Conservation (phyloP, 306 rosid genomes). For the Malus asiatica region DNA sequence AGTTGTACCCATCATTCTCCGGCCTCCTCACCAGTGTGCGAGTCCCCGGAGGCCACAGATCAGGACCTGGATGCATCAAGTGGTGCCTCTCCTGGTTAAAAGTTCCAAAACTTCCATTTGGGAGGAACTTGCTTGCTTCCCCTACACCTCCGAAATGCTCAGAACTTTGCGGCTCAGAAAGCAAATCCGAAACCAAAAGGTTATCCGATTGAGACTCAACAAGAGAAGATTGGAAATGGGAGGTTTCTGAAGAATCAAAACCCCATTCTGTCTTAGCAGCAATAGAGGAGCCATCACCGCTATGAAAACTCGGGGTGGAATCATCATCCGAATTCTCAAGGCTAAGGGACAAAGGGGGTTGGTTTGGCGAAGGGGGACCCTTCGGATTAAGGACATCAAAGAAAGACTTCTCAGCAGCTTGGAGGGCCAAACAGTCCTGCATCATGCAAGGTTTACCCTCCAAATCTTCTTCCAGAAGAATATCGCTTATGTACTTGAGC, state of each 20-base stretch:
- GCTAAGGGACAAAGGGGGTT: conserved; percentile 1
- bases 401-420: conserved; percentile 26
- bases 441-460: conserved; percentile 18
- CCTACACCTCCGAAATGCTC: not conserved
- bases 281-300: conserved; percentile 16
- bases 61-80: not conserved
- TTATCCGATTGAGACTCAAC: conserved; percentile 13
- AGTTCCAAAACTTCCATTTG: conserved; percentile 2
- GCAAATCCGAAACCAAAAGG: conserved; percentile 18
- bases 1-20: not conserved
- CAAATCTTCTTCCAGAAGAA: conserved; percentile 28
- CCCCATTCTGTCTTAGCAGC: conserved; percentile 14
- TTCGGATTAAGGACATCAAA: conserved; percentile 22
- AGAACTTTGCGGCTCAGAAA: conserved; percentile 12
- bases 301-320: not conserved
- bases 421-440: conserved; percentile 25
- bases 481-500: conserved; percentile 25
- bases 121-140: conserved; percentile 20
- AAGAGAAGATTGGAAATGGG: conserved; percentile 13
- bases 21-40: not conserved
- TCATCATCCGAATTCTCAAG: conserved; percentile 15
- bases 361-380: conserved; percentile 15
- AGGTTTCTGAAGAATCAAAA: conserved; percentile 12
- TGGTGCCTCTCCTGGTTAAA: conserved; percentile 3
- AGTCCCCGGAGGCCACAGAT: not conserved